Percentiles rank a stretch among this genome's conserved stretches.
Conservation (phyloP, 2,329 filamentous ascomycete species). For the Microcera coccophila region DNA sequence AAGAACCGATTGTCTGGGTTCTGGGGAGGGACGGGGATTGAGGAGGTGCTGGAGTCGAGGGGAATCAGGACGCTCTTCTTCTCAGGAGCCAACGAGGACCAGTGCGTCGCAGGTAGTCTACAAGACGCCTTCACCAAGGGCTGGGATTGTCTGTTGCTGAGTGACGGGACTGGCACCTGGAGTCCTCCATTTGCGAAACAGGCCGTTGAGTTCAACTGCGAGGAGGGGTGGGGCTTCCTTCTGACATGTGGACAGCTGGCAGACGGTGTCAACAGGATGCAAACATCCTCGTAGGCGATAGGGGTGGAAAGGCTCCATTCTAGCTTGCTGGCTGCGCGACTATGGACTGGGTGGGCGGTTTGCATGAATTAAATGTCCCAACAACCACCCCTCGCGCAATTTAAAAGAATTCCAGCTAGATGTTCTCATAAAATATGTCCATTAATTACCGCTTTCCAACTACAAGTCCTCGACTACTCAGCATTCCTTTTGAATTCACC, state of each 20-base stretch:
- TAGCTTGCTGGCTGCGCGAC: too few species aligned
- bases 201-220: constrained; percentile 4
- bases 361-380: too few species aligned
- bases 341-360: too few species aligned
- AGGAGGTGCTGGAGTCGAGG: constrained; percentile 27
- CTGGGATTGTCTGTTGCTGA: constrained; percentile 7
- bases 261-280: neutral
- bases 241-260: neutral
- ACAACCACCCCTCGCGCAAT: too few species aligned
- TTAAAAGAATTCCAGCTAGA: too few species aligned
- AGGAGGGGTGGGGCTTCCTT: constrained; percentile 2
- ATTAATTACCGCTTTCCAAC: too few species aligned
- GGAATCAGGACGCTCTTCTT: constrained; percentile 51
- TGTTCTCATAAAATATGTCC: too few species aligned
- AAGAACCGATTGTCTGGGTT: neutral
- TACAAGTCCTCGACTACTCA: too few species aligned
- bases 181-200: constrained; percentile 4
- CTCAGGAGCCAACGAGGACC: constrained; percentile 56
- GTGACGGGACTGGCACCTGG: constrained; percentile 3
- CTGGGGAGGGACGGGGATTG: neutral
- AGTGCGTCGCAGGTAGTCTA: constrained; percentile 6
- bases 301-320: too few species aligned
- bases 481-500: too few species aligned
- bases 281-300: too few species aligned
- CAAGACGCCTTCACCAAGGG: constrained; percentile 6